These are phyloP conservation scores for Aaosphaeria arxii DNA, from an alignment of 2,329 filamentous ascomycete species.

Conservation along the genomic window DNA sequence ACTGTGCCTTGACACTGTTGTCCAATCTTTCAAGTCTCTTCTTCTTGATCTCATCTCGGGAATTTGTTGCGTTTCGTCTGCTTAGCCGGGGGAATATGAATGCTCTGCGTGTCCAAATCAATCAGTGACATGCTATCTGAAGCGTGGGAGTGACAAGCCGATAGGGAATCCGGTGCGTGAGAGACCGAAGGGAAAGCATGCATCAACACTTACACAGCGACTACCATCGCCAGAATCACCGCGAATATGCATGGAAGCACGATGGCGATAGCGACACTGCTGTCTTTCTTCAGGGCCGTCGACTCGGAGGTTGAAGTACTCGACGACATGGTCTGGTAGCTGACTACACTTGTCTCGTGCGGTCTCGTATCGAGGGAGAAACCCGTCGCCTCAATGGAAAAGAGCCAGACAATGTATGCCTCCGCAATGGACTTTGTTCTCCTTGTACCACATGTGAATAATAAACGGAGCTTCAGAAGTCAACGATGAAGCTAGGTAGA, in stretches of 20 bases:
- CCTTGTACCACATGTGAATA: no score
- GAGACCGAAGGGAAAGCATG: background rate
- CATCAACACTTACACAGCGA: constrained; percentile 23
- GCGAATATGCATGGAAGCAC: constrained; percentile 30
- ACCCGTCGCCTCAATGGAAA: no score
- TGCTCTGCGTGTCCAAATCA: constrained; percentile 8
- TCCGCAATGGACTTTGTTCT: no score
- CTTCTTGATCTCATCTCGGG: constrained; percentile 20
- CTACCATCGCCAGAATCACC: constrained; percentile 21
- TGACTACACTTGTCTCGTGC: no score
- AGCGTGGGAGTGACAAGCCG: background rate
- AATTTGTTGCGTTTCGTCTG: constrained; percentile 7
- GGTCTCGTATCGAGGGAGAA: no score
- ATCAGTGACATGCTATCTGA: background rate
- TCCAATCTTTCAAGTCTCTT: constrained; percentile 30
- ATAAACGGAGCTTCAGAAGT: no score
- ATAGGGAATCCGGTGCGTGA: background rate
- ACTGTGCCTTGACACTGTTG: constrained; percentile 25
- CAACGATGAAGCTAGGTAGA: no score
- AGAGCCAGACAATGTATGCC: no score
- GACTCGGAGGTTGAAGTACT: constrained; percentile 3
- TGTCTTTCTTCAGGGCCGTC: constrained; percentile 4
- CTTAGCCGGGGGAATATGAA: constrained; percentile 18
- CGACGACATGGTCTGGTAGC: background rate
- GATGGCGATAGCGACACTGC: constrained; percentile 25